These are phyloP conservation scores for Hygrophoropsis aurantiaca DNA, from an alignment of 768 basidiomycete genomes.

Conservation along the genomic window DNA sequence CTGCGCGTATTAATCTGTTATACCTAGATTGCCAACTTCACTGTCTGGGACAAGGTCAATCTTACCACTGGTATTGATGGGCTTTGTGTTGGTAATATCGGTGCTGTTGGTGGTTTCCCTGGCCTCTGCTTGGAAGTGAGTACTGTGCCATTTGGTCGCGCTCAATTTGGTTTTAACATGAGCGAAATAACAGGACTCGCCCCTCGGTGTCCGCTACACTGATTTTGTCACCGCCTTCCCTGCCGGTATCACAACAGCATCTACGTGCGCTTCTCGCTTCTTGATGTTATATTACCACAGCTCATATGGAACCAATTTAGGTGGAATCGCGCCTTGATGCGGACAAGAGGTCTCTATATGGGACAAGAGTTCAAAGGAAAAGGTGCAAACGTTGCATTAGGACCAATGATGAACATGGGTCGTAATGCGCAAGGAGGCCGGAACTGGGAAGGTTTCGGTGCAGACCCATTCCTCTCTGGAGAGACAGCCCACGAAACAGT, in stretches of 20 bases:
- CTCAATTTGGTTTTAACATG: background rate
- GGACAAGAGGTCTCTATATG: slow-evolving; percentile 71
- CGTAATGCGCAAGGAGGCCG: slow-evolving; percentile 71
- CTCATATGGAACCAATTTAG: slow-evolving; percentile 29
- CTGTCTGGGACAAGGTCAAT: slow-evolving; percentile 57
- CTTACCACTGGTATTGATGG: slow-evolving; percentile 56
- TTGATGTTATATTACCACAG: background rate
- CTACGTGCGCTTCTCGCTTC: slow-evolving; percentile 49
- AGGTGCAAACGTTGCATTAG: slow-evolving; percentile 74
- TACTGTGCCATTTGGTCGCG: background rate
- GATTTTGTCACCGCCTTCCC: slow-evolving; percentile 78
- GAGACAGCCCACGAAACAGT: slow-evolving; percentile 70
- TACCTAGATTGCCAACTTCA: slow-evolving; percentile 38
- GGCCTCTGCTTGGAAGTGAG: slow-evolving; percentile 62
- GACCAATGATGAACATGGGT: slow-evolving; percentile 79
- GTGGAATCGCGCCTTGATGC: slow-evolving; percentile 71
- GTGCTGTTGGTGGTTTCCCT: slow-evolving; percentile 48
- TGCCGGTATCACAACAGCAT: slow-evolving; percentile 69
- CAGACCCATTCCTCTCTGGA: slow-evolving; percentile 77
- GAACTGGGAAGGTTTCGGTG: slow-evolving; percentile 89
- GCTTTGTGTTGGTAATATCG: slow-evolving; percentile 63
- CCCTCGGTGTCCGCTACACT: slow-evolving; percentile 68
- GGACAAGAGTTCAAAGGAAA: slow-evolving; percentile 75
- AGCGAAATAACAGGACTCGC: slow-evolving; percentile 47
- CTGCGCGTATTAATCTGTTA: slow-evolving; percentile 14